Evolutionary conservation across 176 grass and related monocot genomes (phyloP).

Genomic region (Avena eriantha): DNA sequence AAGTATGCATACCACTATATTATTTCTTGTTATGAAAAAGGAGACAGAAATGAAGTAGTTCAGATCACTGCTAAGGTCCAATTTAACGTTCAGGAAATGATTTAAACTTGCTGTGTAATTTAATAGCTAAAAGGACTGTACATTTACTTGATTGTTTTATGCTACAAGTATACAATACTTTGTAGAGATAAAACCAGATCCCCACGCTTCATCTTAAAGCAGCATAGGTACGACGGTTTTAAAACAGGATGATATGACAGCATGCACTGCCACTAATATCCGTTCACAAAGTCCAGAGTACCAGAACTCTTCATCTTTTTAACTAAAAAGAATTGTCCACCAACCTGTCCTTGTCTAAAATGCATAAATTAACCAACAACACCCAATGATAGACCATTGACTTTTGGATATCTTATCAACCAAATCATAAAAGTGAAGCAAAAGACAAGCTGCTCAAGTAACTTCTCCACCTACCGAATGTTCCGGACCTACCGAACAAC

Average conservation of each 20-base stretch:
- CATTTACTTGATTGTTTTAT: neutral
- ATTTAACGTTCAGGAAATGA: neutral
- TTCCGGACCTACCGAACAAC: neutral
- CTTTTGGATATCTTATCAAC: neutral
- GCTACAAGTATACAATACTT: neutral
- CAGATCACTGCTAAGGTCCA: neutral
- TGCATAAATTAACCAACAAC: constrained; percentile 31
- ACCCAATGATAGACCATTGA: constrained; percentile 19
- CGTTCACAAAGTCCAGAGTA: constrained; percentile 7
- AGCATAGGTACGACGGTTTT: neutral
- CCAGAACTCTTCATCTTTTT: neutral
- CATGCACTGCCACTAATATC: neutral
- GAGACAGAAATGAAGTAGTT: neutral
- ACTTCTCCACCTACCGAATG: neutral
- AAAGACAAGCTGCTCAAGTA: constrained; percentile 21
- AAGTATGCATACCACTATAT: neutral
- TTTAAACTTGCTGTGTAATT: neutral
- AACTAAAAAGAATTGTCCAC: neutral
- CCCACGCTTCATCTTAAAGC: neutral
- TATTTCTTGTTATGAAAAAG: neutral
- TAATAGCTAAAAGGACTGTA: neutral
- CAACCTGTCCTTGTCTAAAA: constrained; percentile 18
- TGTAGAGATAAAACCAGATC: constrained; percentile 11
- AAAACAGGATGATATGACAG: constrained; percentile 24
- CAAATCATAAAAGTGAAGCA: neutral